Evolutionary conservation across 2,329 filamentous ascomycete genomes (phyloP), one percentile per base, ranked within the genome.

Genomic region (Cordyceps farinosa): DNA sequence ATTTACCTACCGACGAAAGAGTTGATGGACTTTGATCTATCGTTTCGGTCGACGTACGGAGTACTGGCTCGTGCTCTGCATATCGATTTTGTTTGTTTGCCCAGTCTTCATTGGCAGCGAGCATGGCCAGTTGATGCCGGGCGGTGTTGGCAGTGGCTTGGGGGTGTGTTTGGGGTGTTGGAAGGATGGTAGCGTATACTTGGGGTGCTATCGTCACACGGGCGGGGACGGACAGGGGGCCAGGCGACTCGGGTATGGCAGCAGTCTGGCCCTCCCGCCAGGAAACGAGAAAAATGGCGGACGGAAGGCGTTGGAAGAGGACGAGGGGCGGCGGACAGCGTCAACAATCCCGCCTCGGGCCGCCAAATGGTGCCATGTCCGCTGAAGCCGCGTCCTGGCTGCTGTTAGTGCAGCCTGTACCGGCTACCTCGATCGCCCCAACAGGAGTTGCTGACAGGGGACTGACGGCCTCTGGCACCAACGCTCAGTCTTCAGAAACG

Each of bases 381-480:
- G 60, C 50, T 17, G 29, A 38, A 9, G 30, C 36, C 15, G 15
- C 32, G 32, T 10, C 13, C 7, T 34, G 13, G 3, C 4, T 2
- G 5, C 34, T 67, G 68, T 65, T 70, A 70, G 64, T 56, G 51
- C 40, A 17, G 1, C 9, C 57, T 27, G 68, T 70, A 65, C 51
- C n/a, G 4, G 13, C 38, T 5, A 58, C 55, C 48, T 10, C 30
- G 22, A 22, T 22, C 38, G 44, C 55, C 3, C 27, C n/a, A 3
- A 11, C 56, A 4, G 15, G 7, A 5, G 30, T n/a, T 9, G 58
- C 70, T 70, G 67, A 44, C 54, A 10, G 15, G 54, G 57, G 32
- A 36, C 9, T 22, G n/a, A 11, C 42, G 70, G 72, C 69, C 73
- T 70, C 72, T 70, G 63, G 66, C 66, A 64, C 63, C 53, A 51